Evolutionary conservation across 306 rosid species (phyloP).

Genomic region (Canavalia ensiformis): DNA sequence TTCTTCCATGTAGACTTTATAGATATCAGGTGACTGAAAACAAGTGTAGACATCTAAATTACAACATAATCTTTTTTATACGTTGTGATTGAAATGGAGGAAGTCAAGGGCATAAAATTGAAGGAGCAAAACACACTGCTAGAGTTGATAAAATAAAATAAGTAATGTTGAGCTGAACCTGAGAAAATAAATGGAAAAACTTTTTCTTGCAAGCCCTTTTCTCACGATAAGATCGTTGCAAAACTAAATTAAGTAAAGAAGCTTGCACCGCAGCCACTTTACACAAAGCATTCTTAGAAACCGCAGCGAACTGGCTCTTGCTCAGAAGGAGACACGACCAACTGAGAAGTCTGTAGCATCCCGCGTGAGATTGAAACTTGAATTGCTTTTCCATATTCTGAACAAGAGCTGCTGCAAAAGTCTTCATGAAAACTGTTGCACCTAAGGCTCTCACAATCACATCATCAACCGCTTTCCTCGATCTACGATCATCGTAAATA

Average conservation of each 20-base stretch:
- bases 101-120: constrained; percentile 4
- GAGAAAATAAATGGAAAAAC: constrained; percentile 71
- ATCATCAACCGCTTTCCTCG: constrained; percentile 86
- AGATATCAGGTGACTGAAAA: constrained; percentile 72
- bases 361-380: constrained; percentile 73
- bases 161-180: constrained; percentile 62
- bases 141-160: background rate
- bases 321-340: constrained; percentile 87
- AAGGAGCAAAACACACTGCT: constrained; percentile 28
- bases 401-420: constrained; percentile 87
- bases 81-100: background rate
- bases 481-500: constrained; percentile 82
- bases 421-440: constrained; percentile 80
- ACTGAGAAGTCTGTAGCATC: constrained; percentile 79
- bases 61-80: background rate
- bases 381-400: constrained; percentile 87
- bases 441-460: constrained; percentile 70
- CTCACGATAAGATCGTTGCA: constrained; percentile 71
- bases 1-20: constrained; percentile 75
- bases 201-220: constrained; percentile 73
- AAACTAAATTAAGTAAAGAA: constrained; percentile 62
- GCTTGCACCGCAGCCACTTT: constrained; percentile 83
- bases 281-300: constrained; percentile 88
- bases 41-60: constrained; percentile 25
- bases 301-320: constrained; percentile 71